phyloP scores from a whole-genome alignment of 169 alveolate genomes.

The Babesia ovis region DNA sequence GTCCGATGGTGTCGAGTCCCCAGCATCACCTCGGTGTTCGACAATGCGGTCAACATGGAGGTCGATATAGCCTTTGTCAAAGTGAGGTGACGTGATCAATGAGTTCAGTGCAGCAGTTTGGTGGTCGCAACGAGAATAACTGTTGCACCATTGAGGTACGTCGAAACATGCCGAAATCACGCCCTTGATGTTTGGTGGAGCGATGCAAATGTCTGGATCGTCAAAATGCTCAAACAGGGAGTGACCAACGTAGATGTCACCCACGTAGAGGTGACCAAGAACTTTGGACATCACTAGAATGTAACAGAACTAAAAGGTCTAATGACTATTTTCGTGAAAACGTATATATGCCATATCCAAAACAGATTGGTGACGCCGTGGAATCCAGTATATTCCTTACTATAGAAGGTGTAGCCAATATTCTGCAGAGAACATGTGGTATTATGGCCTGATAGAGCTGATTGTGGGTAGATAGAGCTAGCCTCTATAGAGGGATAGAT shows the following conservation, averaged over 20 bases:
- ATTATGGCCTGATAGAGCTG: too few relatives aligned
- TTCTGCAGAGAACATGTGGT: too few relatives aligned
- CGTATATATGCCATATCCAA: too few relatives aligned
- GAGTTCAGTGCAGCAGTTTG: not conserved
- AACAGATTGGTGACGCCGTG: too few relatives aligned
- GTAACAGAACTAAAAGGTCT: too few relatives aligned
- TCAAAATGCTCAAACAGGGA: conserved; percentile 15
- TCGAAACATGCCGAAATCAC: conserved; percentile 59
- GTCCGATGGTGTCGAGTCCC: not conserved
- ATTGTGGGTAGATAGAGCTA: too few relatives aligned
- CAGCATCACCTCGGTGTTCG: not conserved
- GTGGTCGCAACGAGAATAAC: not conserved
- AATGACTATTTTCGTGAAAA: too few relatives aligned
- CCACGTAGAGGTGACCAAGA: conserved; percentile 38
- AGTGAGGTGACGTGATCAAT: not conserved
- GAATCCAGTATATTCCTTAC: too few relatives aligned
- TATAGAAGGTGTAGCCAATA: too few relatives aligned
- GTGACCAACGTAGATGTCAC: conserved; percentile 38
- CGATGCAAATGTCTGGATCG: not conserved
- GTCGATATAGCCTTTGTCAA: conserved; percentile 30
- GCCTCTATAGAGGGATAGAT: too few relatives aligned
- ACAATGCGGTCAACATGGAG: conserved; percentile 55
- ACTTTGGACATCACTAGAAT: conserved; percentile 45
- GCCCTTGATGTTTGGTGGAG: conserved; percentile 12
- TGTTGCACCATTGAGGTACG: conserved; percentile 54